phyloP scores from a whole-genome alignment of 2,329 filamentous ascomycete species.

The Fusarium virguliforme region DNA sequence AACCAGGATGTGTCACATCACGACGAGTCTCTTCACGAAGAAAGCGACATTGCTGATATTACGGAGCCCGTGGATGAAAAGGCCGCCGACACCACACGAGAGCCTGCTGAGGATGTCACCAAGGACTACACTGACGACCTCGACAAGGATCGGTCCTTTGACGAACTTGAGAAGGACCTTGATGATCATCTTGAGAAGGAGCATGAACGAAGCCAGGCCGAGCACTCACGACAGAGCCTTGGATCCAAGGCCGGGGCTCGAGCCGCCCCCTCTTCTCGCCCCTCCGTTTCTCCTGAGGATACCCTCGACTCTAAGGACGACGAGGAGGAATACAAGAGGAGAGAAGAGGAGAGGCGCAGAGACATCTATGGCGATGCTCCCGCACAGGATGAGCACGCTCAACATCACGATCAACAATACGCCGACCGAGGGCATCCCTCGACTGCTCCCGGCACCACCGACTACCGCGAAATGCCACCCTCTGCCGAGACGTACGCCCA shows the following conservation, averaged over 20 bases:
- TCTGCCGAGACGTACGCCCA: slow-evolving; percentile 51
- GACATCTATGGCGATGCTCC: slow-evolving; percentile 64
- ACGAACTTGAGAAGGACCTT: slow-evolving; percentile 43
- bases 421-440: slow-evolving; percentile 54
- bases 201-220: slow-evolving; percentile 38
- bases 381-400: slow-evolving; percentile 20
- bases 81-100: slow-evolving; percentile 22
- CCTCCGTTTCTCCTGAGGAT: slow-evolving; percentile 31
- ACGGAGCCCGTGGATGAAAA: slow-evolving; percentile 24
- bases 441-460: slow-evolving; percentile 20
- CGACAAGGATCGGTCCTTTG: slow-evolving; percentile 36
- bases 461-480: slow-evolving; percentile 30
- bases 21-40: neutral
- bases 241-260: slow-evolving; percentile 31
- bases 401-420: slow-evolving; percentile 34
- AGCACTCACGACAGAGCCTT: slow-evolving; percentile 23
- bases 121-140: slow-evolving; percentile 16
- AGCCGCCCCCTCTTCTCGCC: slow-evolving; percentile 29
- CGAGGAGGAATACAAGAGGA: slow-evolving; percentile 56
- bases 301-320: slow-evolving; percentile 9
- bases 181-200: slow-evolving; percentile 44
- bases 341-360: slow-evolving; percentile 67
- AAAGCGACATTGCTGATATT: slow-evolving; percentile 13
- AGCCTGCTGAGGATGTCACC: slow-evolving; percentile 8
- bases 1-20: slow-evolving; percentile 27